phyloP scores from a whole-genome alignment of 768 basidiomycete genomes.

The Ephemerocybe angulata region DNA sequence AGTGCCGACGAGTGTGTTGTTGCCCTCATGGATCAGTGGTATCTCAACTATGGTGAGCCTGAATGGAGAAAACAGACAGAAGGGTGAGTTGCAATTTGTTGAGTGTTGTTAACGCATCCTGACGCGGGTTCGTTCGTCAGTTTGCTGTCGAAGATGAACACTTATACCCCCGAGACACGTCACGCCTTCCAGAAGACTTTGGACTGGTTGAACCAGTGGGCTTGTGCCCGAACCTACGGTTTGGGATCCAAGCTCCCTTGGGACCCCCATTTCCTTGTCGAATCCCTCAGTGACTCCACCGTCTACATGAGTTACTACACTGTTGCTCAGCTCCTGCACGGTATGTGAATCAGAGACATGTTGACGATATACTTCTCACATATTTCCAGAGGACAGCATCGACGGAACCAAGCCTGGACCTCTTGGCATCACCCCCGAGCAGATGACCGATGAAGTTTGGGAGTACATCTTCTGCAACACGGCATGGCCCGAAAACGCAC shows the following conservation, averaged over 20 bases:
- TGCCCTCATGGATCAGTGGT: conserved; percentile 99
- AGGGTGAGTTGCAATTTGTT: conserved; percentile 46
- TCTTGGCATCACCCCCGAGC: conserved; percentile 79
- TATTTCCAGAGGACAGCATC: conserved; percentile 55
- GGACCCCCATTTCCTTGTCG: conserved; percentile 95
- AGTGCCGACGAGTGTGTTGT: conserved; percentile 98
- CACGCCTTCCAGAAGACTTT: conserved; percentile 89
- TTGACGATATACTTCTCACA: no score
- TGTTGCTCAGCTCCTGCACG: conserved; percentile 84
- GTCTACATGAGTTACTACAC: conserved; percentile 99
- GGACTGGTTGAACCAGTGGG: conserved; percentile 97
- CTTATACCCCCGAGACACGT: conserved; percentile 87
- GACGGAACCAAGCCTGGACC: conserved; percentile 79
- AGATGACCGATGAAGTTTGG: conserved; percentile 98
- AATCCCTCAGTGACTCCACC: conserved; percentile 95
- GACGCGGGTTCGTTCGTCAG: conserved; percentile 35
- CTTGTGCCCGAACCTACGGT: conserved; percentile 96
- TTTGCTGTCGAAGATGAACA: conserved; percentile 80
- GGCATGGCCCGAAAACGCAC: conserved; percentile 64
- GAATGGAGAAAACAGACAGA: conserved; percentile 86
- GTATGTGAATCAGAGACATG: no score
- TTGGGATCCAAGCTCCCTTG: conserved; percentile 94
- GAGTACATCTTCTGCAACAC: conserved; percentile 86
- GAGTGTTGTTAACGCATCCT: not conserved
- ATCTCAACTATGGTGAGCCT: conserved; percentile 92